Base-by-base conservation (phyloP, 495 filamentous ascomycete species). In the Bacidia gigantensis region DNA sequence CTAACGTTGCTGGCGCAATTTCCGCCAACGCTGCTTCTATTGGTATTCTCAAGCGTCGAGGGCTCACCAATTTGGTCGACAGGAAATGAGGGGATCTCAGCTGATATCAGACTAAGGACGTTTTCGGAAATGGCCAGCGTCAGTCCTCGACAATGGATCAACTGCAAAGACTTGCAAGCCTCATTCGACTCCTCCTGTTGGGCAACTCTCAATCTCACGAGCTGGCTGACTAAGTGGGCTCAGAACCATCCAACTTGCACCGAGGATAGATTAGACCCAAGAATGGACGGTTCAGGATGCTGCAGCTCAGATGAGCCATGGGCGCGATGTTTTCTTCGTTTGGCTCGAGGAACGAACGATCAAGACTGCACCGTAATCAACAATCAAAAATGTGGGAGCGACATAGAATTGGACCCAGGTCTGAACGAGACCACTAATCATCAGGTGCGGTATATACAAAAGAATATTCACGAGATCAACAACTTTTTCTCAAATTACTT, bases 401-500 rank as follows among this genome's bases (percentile, higher is more conserved):
- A 52, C 25, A 20, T 18, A 10, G 25, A 42, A 22, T 7, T 43
- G 9, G 47, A 50, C 47, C 29, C 26, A 3, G 38, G 17, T 40
- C 23, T 57, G 20, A 24, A 21, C 29, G 50, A 50, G 2, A 53
- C 43, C 40, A 57, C 53, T 25, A 1, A 38, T 18, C 42, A 51
- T 12, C 50, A 53, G 41, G 50, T 53, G 20, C 44, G 55, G 10
- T 49, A 49, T 48, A 38, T 52, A n/a, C 21, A 46, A 11, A 48
- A 26, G 17, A 53, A 35, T 18, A 57, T 57, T n/a, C 52, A 53
- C 26, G 51, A 44, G 12, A 41, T 53, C 2, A 35, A 52, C 23
- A 20, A 22, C 32, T 57, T 56, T 25, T 56, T 56, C 41, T 17
- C 21, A 1, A 45, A 12, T 23, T 56, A 56, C 26, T 56, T 45